Base-by-base conservation (phyloP, 2,329 filamentous ascomycete genomes). In the Hirsutella thompsonii region DNA sequence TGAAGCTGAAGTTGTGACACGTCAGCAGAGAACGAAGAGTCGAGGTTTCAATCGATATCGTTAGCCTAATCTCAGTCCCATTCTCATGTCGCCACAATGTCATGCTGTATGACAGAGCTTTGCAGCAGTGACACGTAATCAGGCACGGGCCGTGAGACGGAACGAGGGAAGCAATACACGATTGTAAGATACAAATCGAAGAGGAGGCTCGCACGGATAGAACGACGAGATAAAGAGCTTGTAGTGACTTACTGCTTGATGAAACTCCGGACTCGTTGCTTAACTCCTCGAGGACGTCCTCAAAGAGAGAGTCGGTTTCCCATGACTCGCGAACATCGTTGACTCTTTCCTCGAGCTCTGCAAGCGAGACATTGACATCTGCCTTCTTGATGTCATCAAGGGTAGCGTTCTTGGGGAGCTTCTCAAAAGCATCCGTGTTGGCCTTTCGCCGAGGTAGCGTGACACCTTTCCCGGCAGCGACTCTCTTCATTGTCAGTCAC, bases 271-370 rank as follows among this genome's bases (percentile, higher is more conserved):
- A 66, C 57, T 78, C 70, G 36, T 76, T 69, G 34, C 63, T 61
- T 44, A 81, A 55, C 42, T 76, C 69, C 42, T 79, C 72, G 40
- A 83, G 63, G 28, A 70, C 66, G 51, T 81, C 78, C 46, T 76
- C 76, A 46, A 77, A 78, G 2, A 82, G 59, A 20, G 76, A 81
- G 47, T 80, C 72, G 5, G 70, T 72, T 50, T 81, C 78, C 76
- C 76, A 81, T 11, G 69, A 69, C 39, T 74, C 71, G 42, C 61
- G 62, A 4, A 68, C 63, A 43, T 74, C 70, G 23, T 66, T 66
- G 47, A 73, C 64, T 49, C 67, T 63, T 47, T 72, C 67, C 47
- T 74, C 70, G 9, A 73, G 60, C 44, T 74, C 70, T 34, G 58
- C 55, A 19, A 61, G 56, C 23, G 59, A 59, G 21, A 59, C 58